Conservation (phyloP, 257 asterid species). For the Ballota nigra region DNA sequence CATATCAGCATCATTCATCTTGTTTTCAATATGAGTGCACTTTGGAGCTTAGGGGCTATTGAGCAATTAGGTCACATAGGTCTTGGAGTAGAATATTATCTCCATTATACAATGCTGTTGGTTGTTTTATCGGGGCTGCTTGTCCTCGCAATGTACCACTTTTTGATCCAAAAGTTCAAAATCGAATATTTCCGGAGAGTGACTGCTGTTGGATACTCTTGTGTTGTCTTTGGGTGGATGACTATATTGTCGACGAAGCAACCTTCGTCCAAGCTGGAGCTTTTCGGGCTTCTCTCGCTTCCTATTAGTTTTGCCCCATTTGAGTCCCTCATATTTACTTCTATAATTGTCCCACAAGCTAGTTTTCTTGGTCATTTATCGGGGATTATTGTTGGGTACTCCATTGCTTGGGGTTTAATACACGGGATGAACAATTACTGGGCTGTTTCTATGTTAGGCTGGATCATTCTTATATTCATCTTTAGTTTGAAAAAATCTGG, state of each 20-base stretch:
- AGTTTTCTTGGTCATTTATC: constrained; percentile 93
- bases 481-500: constrained; percentile 94
- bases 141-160: constrained; percentile 74
- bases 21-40: constrained; percentile 93
- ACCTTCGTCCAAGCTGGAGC: constrained; percentile 82
- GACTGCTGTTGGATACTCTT: constrained; percentile 95
- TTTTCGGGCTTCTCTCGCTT: constrained; percentile 90
- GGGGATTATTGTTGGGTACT: constrained; percentile 82
- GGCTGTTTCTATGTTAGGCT: constrained; percentile 83
- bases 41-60: constrained; percentile 88
- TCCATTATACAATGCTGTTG: constrained; percentile 74
- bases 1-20: constrained; percentile 91
- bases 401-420: constrained; percentile 88
- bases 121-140: constrained; percentile 79
- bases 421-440: constrained; percentile 94
- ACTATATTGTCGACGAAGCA: constrained; percentile 83
- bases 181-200: constrained; percentile 84
- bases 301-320: constrained; percentile 96
- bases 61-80: constrained; percentile 68
- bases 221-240: constrained; percentile 99
- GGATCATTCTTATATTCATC: constrained; percentile 64
- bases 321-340: constrained; percentile 86
- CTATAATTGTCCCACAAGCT: constrained; percentile 94
- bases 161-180: constrained; percentile 72
- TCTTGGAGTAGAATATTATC: constrained; percentile 78